A percentile compares a stretch with the other conserved stretches of the same genome.
These are phyloP conservation scores for Globisporangium splendens DNA, from an alignment of 352 stramenopile species.

Conservation along the genomic window DNA sequence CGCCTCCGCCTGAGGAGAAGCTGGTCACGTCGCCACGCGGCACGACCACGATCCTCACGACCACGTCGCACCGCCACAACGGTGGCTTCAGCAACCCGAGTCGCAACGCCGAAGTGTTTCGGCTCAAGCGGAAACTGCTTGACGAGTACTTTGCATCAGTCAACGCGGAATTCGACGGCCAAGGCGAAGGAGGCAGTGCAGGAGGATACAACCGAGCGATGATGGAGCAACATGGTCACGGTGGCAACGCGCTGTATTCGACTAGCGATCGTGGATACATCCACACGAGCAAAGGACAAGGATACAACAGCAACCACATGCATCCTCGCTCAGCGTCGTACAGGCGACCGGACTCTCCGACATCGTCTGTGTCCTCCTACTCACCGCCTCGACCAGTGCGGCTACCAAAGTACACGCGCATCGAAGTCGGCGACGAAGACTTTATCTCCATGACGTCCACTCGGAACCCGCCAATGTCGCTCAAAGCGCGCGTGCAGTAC, in stretches of 20 bases:
- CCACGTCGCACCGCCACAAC: conserved; percentile 54
- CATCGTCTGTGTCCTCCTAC: conserved; percentile 9
- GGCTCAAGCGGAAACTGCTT: conserved; percentile 60
- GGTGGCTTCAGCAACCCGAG: conserved; percentile 73
- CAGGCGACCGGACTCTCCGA: conserved; percentile 12
- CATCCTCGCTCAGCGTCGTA: conserved; percentile 8
- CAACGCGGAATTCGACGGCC: background rate
- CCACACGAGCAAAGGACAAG: background rate
- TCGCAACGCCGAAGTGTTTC: conserved; percentile 63
- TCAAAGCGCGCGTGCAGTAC: conserved; percentile 61
- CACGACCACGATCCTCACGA: conserved; percentile 38
- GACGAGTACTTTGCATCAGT: conserved; percentile 48
- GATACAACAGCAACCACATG: conserved; percentile 1
- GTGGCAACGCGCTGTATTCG: background rate
- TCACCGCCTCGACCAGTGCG: conserved; percentile 9
- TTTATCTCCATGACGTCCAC: conserved; percentile 37
- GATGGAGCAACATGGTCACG: too few species aligned
- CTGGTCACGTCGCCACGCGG: conserved; percentile 47
- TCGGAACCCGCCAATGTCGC: conserved; percentile 33
- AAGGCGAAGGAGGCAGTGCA: too few species aligned
- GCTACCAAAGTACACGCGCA: conserved; percentile 47
- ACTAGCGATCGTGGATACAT: background rate
- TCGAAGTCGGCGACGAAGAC: conserved; percentile 44
- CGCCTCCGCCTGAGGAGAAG: conserved; percentile 46
- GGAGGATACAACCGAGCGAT: too few species aligned